Conservation (phyloP, 495 filamentous ascomycete genomes). For the Aspergillus bertholletiae region DNA sequence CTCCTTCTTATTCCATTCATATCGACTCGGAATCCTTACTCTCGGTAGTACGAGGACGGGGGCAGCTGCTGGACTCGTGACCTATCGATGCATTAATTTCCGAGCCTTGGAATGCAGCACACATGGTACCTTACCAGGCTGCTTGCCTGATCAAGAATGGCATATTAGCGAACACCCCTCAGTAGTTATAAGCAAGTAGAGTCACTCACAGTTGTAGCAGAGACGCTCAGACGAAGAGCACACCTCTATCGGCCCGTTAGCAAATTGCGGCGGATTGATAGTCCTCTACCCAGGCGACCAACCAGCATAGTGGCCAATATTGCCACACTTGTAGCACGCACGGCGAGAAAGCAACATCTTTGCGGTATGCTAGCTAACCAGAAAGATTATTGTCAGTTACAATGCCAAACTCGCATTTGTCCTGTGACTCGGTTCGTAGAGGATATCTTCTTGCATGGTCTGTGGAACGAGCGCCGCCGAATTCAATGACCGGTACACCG, state of each 20-base stretch:
- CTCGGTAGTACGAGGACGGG: slow-evolving; percentile 92
- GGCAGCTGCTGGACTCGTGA: slow-evolving; percentile 97
- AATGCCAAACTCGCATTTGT: slow-evolving; percentile 4
- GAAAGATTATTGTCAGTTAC: slow-evolving; percentile 14
- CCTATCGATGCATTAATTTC: slow-evolving; percentile 54
- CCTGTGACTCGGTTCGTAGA: background rate
- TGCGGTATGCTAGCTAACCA: slow-evolving; percentile 27
- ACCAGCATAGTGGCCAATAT: slow-evolving; percentile 96
- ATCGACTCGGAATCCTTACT: slow-evolving; percentile 46
- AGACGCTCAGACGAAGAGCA: slow-evolving; percentile 95
- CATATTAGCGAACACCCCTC: slow-evolving; percentile 21
- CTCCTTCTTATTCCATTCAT: slow-evolving; percentile 8
- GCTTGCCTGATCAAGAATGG: slow-evolving; percentile 59
- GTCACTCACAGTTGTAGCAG: slow-evolving; percentile 93
- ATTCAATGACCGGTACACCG: background rate
- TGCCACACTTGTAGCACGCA: slow-evolving; percentile 99
- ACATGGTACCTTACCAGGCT: slow-evolving; percentile 60
- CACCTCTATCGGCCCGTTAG: slow-evolving; percentile 60
- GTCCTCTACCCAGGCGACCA: slow-evolving; percentile 27
- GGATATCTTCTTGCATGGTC: background rate
- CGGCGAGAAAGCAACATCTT: slow-evolving; percentile 96
- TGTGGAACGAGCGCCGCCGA: background rate
- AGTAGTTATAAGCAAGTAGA: slow-evolving; percentile 6
- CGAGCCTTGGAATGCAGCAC: slow-evolving; percentile 14
- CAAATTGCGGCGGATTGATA: slow-evolving; percentile 4